Percentiles rank a stretch among this genome's conserved stretches.
Conservation (phyloP, 192 early-diverging fungal genomes). For the Coemansia furcata region DNA sequence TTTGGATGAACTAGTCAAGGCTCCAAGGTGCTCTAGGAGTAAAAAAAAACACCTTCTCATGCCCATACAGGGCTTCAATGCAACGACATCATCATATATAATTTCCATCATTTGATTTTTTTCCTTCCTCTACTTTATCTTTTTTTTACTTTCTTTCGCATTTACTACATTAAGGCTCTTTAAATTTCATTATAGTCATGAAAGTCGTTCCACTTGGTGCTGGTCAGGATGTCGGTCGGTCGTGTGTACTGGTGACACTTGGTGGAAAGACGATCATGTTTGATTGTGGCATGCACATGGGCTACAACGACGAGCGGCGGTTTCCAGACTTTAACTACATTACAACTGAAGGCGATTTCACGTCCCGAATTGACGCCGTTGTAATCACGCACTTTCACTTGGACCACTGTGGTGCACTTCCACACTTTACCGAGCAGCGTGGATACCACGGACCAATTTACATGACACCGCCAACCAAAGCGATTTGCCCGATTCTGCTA, state of each 20-base stretch:
- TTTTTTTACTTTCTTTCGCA: background rate
- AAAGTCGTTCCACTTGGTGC: conserved; percentile 63
- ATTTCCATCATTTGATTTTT: no score
- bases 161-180: background rate
- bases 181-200: conserved; percentile 27
- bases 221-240: conserved; percentile 88
- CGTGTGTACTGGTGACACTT: conserved; percentile 76
- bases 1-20: no score
- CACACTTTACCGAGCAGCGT: conserved; percentile 92
- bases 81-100: no score
- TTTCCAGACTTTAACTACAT: conserved; percentile 97
- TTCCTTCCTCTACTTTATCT: background rate
- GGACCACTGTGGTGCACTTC: conserved; percentile 97
- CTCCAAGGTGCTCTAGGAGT: no score
- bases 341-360: conserved; percentile 77
- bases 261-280: conserved; percentile 86
- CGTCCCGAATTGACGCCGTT: conserved; percentile 81
- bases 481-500: conserved; percentile 90
- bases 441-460: conserved; percentile 96
- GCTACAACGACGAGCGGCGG: conserved; percentile 85
- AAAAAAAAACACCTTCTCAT: no score
- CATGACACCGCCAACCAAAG: conserved; percentile 96
- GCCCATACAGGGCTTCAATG: no score
- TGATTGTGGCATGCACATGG: conserved; percentile 95
- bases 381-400: conserved; percentile 98